phyloP scores from a whole-genome alignment of 352 stramenopile species.

The Globisporangium splendens region DNA sequence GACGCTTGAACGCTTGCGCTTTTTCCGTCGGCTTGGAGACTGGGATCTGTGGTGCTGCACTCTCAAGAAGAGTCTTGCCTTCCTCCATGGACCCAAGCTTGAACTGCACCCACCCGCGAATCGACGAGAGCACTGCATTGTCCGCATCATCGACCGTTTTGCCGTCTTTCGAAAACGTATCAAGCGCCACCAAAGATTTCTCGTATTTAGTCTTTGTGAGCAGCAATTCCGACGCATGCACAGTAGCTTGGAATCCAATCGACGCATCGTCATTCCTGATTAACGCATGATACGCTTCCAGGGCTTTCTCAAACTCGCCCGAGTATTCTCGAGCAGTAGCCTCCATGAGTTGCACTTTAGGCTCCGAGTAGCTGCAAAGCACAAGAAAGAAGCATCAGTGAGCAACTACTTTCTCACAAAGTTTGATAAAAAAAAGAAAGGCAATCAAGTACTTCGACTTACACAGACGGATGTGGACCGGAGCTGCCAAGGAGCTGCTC shows the following conservation, averaged over 20 bases:
- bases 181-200: slow-evolving; percentile 33
- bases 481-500: slow-evolving; percentile 28
- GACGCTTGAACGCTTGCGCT: slow-evolving; percentile 52
- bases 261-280: slow-evolving; percentile 20
- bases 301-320: slow-evolving; percentile 37
- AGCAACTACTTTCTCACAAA: no score
- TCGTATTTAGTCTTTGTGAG: slow-evolving; percentile 21
- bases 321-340: slow-evolving; percentile 53
- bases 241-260: slow-evolving; percentile 27
- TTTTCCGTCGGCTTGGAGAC: slow-evolving; percentile 13
- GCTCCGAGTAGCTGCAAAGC: slow-evolving; percentile 41
- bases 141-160: slow-evolving; percentile 13
- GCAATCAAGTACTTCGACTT: slow-evolving; percentile 10
- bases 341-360: slow-evolving; percentile 48
- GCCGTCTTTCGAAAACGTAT: slow-evolving; percentile 12
- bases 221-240: slow-evolving; percentile 47
- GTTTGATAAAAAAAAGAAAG: neutral
- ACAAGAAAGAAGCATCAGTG: no score
- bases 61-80: slow-evolving; percentile 36
- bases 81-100: slow-evolving; percentile 30
- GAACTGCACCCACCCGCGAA: slow-evolving; percentile 51
- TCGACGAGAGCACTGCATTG: slow-evolving; percentile 21
- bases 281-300: slow-evolving; percentile 37
- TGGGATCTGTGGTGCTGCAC: slow-evolving; percentile 27
- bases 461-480: slow-evolving; percentile 34